These are phyloP conservation scores for Phragmites australis DNA, from an alignment of 176 grass and related monocot genomes.

Conservation along the genomic window DNA sequence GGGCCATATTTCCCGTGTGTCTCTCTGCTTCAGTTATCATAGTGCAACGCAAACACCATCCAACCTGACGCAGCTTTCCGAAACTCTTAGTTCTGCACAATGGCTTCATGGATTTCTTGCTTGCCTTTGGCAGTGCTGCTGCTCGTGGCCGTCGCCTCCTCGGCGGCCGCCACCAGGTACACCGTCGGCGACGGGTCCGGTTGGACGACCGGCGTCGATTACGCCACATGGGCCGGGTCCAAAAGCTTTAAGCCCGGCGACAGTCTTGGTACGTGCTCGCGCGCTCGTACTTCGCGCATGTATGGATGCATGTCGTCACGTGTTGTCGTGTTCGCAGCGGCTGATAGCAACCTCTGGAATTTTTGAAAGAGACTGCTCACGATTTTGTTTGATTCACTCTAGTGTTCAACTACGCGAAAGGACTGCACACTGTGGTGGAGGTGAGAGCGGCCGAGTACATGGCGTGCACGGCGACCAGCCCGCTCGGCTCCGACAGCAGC, in stretches of 20 bases:
- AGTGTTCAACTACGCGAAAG: constrained; percentile 72
- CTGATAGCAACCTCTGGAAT: background rate
- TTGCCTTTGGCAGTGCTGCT: constrained; percentile 40
- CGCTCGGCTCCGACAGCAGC: constrained; percentile 60
- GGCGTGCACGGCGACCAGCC: constrained; percentile 59
- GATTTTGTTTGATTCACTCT: background rate
- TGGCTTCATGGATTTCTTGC: constrained; percentile 36
- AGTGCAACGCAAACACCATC: background rate
- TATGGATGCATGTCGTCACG: background rate
- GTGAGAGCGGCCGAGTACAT: constrained; percentile 67
- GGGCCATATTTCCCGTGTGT: constrained; percentile 15
- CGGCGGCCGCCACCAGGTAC: constrained; percentile 51
- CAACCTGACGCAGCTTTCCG: background rate
- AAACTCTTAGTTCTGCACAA: constrained; percentile 5
- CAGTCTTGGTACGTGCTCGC: constrained; percentile 45
- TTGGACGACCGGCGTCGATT: constrained; percentile 69
- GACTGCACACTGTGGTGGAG: constrained; percentile 67
- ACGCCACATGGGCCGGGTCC: constrained; percentile 60
- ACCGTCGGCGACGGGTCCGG: constrained; percentile 78
- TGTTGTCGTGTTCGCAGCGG: background rate
- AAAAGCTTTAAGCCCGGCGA: constrained; percentile 65
- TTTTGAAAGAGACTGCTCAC: background rate
- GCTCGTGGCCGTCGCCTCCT: constrained; percentile 38
- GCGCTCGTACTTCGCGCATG: background rate
- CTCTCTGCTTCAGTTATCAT: background rate